Base-by-base conservation (phyloP, 257 asterid genomes). In the Gentiana straminea region DNA sequence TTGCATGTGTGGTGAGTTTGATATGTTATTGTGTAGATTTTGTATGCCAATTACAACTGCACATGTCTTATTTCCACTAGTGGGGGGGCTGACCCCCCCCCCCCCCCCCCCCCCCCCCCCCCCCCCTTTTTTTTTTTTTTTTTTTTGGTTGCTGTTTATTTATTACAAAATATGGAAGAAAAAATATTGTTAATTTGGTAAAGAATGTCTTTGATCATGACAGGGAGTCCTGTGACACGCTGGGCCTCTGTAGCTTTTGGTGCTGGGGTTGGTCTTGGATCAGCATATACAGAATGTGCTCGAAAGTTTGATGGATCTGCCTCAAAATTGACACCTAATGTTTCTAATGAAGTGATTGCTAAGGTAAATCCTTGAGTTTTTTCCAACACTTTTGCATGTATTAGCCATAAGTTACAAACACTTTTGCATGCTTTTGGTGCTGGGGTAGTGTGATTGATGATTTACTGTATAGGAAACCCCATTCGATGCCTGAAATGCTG, bases 221-320 rank as follows among this genome's bases (percentile, higher is more conserved):
- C 74, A 89, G 95, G 95, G 71, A 90, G 94, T 63, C 95, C 97
- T 15, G 88, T 64, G 34, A 82, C 94, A 55, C 93, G 94, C 59
- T 86, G 94, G 97, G 94, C 94, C 44, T 75, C 96, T 32, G 84
- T 87, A 44, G 84, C 91, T 59, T 80, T 90, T 61, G 97, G 89
- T 62, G 94, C 94, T 55, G 96, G 95, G 53, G 52, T 80, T 55
- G 97, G 96, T 50, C 69, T 90, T 55, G 97, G 97, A 57, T 80
- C 91, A 69, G 91, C 97, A 34, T 90, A 82, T 76, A 62, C 85
- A 13, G 96, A 90, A n/a, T 86, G 94, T 75, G 79, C 91, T 49
- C 75, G 69, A 36, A 84, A 70, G 55, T 78, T 80, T 68, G 81
- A 62, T 60, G 77, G 75, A 13, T 71, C 87, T 70, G 61, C 78